A percentile compares a stretch with the other conserved stretches of the same genome.
phyloP scores from a whole-genome alignment of 1,284 basidiomycete genomes.

The Pseudozyma pruni region DNA sequence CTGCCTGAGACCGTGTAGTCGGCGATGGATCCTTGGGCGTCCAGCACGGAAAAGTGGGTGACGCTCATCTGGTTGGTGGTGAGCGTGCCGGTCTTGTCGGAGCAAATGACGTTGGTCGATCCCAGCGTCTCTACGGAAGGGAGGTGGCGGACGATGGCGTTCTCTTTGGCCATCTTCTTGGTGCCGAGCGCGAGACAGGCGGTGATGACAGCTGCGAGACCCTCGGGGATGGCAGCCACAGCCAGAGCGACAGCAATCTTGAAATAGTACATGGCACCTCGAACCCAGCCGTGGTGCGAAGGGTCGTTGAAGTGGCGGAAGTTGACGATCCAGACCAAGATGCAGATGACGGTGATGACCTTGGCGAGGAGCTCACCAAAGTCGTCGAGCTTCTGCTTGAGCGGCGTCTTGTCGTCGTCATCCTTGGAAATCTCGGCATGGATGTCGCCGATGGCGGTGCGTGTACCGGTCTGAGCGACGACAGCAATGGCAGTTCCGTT shows the following conservation, averaged over 20 bases:
- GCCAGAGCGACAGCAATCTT: constrained; percentile 67
- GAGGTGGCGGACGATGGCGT: constrained; percentile 66
- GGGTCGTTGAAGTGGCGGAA: constrained; percentile 66
- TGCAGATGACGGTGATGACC: constrained; percentile 66
- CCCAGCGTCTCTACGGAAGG: constrained; percentile 67
- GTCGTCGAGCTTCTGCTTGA: constrained; percentile 67
- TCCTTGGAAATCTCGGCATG: constrained; percentile 65
- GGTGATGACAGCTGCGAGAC: constrained; percentile 66
- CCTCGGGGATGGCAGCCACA: constrained; percentile 67
- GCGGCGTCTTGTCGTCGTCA: constrained; percentile 63
- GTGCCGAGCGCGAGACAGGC: constrained; percentile 66
- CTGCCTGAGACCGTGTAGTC: constrained; percentile 63
- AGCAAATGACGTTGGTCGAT: constrained; percentile 67
- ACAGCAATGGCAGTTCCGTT: constrained; percentile 62
- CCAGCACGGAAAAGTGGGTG: constrained; percentile 53
- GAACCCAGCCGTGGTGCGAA: constrained; percentile 64
- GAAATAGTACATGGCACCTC: constrained; percentile 67
- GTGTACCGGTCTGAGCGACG: constrained; percentile 59
- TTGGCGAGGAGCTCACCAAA: constrained; percentile 66
- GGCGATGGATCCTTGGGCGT: constrained; percentile 8
- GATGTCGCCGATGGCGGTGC: constrained; percentile 66
- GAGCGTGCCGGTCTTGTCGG: constrained; percentile 68
- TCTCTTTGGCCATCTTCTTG: constrained; percentile 67
- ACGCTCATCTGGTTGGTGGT: constrained; percentile 68
- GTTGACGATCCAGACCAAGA: constrained; percentile 67